Conservation (phyloP, 371 early-diverging fungal species). For the Paraphysoderma sedebokerense region DNA sequence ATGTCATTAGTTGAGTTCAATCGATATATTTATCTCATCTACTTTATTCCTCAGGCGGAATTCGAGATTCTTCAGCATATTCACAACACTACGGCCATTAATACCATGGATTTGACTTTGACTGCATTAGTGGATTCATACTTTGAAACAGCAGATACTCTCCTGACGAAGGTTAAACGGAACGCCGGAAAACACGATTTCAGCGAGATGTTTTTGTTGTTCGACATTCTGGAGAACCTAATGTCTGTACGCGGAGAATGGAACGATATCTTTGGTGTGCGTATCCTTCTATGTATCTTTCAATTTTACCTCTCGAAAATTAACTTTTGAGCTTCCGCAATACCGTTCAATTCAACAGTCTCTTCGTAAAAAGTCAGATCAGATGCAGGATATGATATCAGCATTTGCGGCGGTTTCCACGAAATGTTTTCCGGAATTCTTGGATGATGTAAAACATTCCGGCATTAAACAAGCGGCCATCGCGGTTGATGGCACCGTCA, state of each 20-base stretch:
- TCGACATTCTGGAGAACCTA: conserved; percentile 49
- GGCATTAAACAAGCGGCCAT: too few relatives aligned
- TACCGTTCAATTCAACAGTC: too few relatives aligned
- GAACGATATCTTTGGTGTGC: not conserved
- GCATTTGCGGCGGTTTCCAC: too few relatives aligned
- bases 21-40: not conserved
- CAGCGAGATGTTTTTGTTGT: conserved; percentile 53
- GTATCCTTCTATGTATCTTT: not conserved
- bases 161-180: conserved; percentile 40
- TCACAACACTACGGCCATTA: conserved; percentile 33
- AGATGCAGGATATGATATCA: too few relatives aligned
- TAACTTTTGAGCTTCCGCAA: too few relatives aligned
- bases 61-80: conserved; percentile 39
- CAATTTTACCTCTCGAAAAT: not conserved
- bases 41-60: conserved; percentile 29
- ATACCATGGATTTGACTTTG: conserved; percentile 34
- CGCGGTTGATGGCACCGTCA: not conserved
- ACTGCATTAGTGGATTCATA: conserved; percentile 36
- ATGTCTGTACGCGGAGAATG: not conserved
- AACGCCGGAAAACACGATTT: conserved; percentile 21
- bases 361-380: too few relatives aligned
- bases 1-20: not conserved
- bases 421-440: too few relatives aligned
- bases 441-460: too few relatives aligned
- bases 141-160: conserved; percentile 40